Conservation (phyloP, 2,329 filamentous ascomycete species). For the Microcyclosporella mali region DNA sequence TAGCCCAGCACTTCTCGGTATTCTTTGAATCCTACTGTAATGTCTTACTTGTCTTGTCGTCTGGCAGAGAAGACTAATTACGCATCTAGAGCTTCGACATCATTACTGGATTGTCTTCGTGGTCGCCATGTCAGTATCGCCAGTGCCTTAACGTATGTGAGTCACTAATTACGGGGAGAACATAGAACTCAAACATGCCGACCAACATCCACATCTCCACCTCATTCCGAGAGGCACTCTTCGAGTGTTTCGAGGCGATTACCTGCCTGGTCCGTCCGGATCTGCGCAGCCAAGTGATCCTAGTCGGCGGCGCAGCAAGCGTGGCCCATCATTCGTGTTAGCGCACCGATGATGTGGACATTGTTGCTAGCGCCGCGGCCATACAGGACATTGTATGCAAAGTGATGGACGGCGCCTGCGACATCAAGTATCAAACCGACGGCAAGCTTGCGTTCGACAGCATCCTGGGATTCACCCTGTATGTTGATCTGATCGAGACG, state of each 20-base stretch:
- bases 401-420: constrained; percentile 4
- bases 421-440: constrained; percentile 8
- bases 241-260: constrained; percentile 8
- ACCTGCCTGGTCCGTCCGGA: constrained; percentile 9
- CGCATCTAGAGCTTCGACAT: too few species aligned
- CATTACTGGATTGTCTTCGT: too few species aligned
- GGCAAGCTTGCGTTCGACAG: constrained; percentile 19
- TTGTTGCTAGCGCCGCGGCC: constrained; percentile 8
- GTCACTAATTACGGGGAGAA: too few species aligned
- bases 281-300: constrained; percentile 10
- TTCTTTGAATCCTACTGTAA: too few species aligned
- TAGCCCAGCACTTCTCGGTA: too few species aligned
- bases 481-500: constrained; percentile 16
- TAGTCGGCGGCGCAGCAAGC: constrained; percentile 15
- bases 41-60: too few species aligned
- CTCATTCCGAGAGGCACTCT: constrained; percentile 6
- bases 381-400: background rate
- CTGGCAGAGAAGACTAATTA: too few species aligned
- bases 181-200: too few species aligned
- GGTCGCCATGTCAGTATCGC: too few species aligned
- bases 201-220: constrained; percentile 3
- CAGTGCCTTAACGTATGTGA: too few species aligned
- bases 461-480: constrained; percentile 16
- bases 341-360: constrained; percentile 12
- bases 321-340: constrained; percentile 13